Percentiles rank a stretch among this genome's conserved stretches.
Conservation (phyloP, 257 asterid species). For the Nicotiana knightiana region DNA sequence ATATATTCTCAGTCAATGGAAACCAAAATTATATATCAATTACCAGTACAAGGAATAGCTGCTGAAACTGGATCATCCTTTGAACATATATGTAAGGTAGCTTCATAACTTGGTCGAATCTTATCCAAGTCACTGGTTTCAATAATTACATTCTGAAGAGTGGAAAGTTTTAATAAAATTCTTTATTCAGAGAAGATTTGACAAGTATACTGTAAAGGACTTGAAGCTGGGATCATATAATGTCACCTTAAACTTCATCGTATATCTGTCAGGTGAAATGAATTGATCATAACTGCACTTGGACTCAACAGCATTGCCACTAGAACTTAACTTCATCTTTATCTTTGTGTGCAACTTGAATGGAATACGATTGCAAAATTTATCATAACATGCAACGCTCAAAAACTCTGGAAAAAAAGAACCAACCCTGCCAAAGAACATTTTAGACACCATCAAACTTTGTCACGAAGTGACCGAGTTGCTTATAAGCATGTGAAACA, state of each 20-base stretch:
- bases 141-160: slow-evolving; percentile 30
- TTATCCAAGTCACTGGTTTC: slow-evolving; percentile 31
- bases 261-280: slow-evolving; percentile 21
- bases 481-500: neutral
- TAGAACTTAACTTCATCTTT: slow-evolving; percentile 23
- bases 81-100: slow-evolving; percentile 29
- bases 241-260: slow-evolving; percentile 36
- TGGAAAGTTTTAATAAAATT: neutral
- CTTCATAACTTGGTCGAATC: slow-evolving; percentile 52
- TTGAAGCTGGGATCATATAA: neutral
- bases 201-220: neutral
- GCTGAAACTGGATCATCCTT: slow-evolving; percentile 26
- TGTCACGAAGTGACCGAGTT: neutral
- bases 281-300: slow-evolving; percentile 17
- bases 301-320: slow-evolving; percentile 17
- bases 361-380: slow-evolving; percentile 27
- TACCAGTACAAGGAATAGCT: slow-evolving; percentile 47
- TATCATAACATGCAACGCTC: slow-evolving; percentile 44
- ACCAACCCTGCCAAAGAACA: slow-evolving; percentile 46
- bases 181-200: neutral
- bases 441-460: neutral
- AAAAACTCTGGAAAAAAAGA: slow-evolving; percentile 25
- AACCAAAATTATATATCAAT: neutral
- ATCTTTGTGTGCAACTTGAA: slow-evolving; percentile 30
- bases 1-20: neutral